phyloP scores from a whole-genome alignment of 208 protist species.

The Crithidia expoeki region DNA sequence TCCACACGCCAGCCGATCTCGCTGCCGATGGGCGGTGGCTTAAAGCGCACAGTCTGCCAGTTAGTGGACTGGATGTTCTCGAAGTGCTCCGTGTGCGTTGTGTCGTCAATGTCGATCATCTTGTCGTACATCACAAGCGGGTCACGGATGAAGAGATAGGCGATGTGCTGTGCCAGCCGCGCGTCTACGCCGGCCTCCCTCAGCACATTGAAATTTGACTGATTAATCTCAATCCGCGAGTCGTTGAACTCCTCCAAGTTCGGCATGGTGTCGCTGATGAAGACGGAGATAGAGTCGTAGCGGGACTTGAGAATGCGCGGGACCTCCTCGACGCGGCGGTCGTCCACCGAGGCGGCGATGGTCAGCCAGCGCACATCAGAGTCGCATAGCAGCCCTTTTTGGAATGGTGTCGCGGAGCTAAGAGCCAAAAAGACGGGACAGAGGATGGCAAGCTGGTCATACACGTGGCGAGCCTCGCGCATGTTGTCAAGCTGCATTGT shows the following conservation, averaged over 20 bases:
- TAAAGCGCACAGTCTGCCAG: slow-evolving; percentile 98
- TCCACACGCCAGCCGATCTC: slow-evolving; percentile 97
- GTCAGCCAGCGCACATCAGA: slow-evolving; percentile 97
- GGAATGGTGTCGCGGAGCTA: slow-evolving; percentile 96
- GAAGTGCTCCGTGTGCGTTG: slow-evolving; percentile 96
- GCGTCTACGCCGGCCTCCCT: slow-evolving; percentile 91
- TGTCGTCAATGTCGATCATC: slow-evolving; percentile 95
- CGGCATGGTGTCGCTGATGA: slow-evolving; percentile 72
- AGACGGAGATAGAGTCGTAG: slow-evolving; percentile 96
- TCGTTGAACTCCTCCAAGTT: slow-evolving; percentile 91
- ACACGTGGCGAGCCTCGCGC: slow-evolving; percentile 94
- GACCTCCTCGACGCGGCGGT: slow-evolving; percentile 92
- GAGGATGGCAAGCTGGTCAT: slow-evolving; percentile 97
- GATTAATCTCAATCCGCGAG: slow-evolving; percentile 85
- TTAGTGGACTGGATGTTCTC: slow-evolving; percentile 99
- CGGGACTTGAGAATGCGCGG: slow-evolving; percentile 95
- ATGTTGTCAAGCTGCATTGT: slow-evolving; percentile 96
- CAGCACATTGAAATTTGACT: slow-evolving; percentile 74
- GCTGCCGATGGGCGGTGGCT: slow-evolving; percentile 88
- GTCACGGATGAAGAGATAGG: slow-evolving; percentile 98
- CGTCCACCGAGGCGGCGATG: slow-evolving; percentile 97
- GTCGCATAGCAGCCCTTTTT: slow-evolving; percentile 96
- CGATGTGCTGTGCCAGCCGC: slow-evolving; percentile 94
- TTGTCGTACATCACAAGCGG: slow-evolving; percentile 97
- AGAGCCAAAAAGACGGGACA: slow-evolving; percentile 97